Evolutionary conservation across 2,329 filamentous ascomycete species (phyloP).

Genomic region (Verticillium longisporum): DNA sequence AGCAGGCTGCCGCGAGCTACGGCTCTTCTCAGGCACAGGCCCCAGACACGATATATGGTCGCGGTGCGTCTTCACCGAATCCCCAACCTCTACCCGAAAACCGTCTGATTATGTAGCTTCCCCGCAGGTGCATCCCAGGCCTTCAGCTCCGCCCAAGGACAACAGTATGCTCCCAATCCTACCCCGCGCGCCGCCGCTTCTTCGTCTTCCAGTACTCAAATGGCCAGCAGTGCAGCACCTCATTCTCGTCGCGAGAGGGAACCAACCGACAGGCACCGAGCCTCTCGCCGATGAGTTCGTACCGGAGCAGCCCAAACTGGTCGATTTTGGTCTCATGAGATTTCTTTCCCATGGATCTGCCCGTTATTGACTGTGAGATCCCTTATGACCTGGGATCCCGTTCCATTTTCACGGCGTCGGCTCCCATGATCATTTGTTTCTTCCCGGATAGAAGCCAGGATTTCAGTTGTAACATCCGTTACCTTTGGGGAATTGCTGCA

Average conservation of each 20-base stretch:
- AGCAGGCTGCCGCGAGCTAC: conserved; percentile 3
- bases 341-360: conserved; percentile 8
- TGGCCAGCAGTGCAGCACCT: conserved; percentile 26
- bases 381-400: conserved; percentile 11
- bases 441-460: conserved; percentile 4
- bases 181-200: conserved; percentile 25
- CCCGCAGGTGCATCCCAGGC: conserved; percentile 37
- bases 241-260: conserved; percentile 30
- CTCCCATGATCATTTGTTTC: conserved; percentile 11
- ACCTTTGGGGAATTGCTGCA: conserved; percentile 7
- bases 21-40: conserved; percentile 24
- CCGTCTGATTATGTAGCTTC: conserved; percentile 45
- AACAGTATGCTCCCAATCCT: conserved; percentile 45
- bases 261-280: conserved; percentile 30
- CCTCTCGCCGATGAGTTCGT: conserved; percentile 22
- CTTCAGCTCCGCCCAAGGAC: conserved; percentile 29
- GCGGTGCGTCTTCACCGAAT: conserved; percentile 46
- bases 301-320: conserved; percentile 3
- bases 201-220: conserved; percentile 30
- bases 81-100: conserved; percentile 3
- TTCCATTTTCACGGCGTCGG: conserved; percentile 11
- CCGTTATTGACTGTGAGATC: conserved; percentile 9
- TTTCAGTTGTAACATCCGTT: background rate
- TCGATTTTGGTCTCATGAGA: conserved; percentile 8
- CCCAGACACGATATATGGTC: conserved; percentile 49